phyloP scores from a whole-genome alignment of 2,329 filamentous ascomycete genomes.

The Coniochaeta sp. region DNA sequence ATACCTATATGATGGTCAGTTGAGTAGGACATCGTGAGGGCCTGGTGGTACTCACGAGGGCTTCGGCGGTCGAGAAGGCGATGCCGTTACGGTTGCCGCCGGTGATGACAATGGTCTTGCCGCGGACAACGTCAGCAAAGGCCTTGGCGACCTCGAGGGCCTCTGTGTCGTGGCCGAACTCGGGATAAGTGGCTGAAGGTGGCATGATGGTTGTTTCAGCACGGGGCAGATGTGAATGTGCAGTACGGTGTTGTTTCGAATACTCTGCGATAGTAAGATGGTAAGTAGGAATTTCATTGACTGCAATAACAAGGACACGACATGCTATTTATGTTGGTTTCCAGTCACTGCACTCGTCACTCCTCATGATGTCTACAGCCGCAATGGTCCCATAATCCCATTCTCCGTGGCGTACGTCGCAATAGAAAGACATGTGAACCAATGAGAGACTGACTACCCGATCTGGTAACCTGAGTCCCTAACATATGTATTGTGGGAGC shows the following conservation, averaged over 20 bases:
- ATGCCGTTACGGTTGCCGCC: slow-evolving; percentile 27
- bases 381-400: too few species aligned
- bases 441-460: neutral
- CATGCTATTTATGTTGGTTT: neutral
- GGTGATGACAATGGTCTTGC: slow-evolving; percentile 28
- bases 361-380: too few species aligned
- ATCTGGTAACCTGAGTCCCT: neutral
- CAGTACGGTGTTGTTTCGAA: neutral
- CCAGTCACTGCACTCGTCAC: neutral
- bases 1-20: neutral
- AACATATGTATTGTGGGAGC: neutral
- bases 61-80: slow-evolving; percentile 24
- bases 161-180: slow-evolving; percentile 26
- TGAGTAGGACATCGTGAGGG: neutral
- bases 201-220: neutral
- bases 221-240: neutral
- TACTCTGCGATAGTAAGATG: neutral
- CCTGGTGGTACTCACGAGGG: slow-evolving; percentile 20
- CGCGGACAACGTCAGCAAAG: slow-evolving; percentile 23
- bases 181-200: slow-evolving; percentile 20
- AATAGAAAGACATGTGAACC: neutral
- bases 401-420: neutral
- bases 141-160: slow-evolving; percentile 28
- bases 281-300: neutral
- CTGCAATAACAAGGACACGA: neutral